Percentiles rank a stretch among this genome's conserved stretches.
phyloP scores from a whole-genome alignment of 495 filamentous ascomycete species.

The Penicillium bialowiezense region DNA sequence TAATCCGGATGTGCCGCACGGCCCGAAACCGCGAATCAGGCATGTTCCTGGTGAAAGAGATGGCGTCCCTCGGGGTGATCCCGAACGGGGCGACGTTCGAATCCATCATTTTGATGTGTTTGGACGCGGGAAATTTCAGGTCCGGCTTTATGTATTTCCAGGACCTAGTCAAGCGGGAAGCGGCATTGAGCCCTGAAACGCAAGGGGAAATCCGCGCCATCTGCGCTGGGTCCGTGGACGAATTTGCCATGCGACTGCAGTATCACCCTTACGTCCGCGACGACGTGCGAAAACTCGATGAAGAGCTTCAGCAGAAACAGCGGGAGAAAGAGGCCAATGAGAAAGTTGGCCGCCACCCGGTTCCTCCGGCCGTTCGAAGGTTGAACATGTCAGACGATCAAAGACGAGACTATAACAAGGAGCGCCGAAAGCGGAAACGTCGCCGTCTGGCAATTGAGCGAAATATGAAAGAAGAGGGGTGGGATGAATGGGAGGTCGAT shows the following conservation, averaged over 20 bases:
- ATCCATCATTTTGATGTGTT: conserved; percentile 62
- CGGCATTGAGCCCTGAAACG: conserved; percentile 18
- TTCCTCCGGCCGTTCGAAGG: conserved; percentile 6
- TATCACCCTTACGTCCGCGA: conserved; percentile 26
- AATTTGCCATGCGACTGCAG: conserved; percentile 30
- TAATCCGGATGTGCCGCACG: conserved; percentile 60
- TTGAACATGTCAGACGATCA: conserved; percentile 9
- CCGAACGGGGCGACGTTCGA: conserved; percentile 66
- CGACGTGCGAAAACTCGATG: conserved; percentile 8
- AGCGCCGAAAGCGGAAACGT: conserved; percentile 21
- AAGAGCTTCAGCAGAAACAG: conserved; percentile 9
- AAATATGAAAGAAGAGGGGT: conserved; percentile 21
- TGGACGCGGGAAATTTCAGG: conserved; percentile 40
- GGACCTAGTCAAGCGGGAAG: conserved; percentile 32
- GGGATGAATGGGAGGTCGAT: conserved; percentile 21
- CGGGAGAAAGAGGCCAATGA: conserved; percentile 3
- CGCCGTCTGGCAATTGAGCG: conserved; percentile 16
- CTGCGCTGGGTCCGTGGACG: conserved; percentile 24
- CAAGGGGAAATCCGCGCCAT: conserved; percentile 28
- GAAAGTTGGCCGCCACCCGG: not conserved
- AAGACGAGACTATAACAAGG: conserved; percentile 15
- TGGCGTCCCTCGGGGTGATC: conserved; percentile 59
- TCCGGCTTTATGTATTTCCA: conserved; percentile 41
- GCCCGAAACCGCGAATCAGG: conserved; percentile 50
- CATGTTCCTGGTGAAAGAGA: conserved; percentile 72